These are phyloP conservation scores for Theileria parva DNA, from an alignment of 169 alveolate species.

Conservation along the genomic window DNA sequence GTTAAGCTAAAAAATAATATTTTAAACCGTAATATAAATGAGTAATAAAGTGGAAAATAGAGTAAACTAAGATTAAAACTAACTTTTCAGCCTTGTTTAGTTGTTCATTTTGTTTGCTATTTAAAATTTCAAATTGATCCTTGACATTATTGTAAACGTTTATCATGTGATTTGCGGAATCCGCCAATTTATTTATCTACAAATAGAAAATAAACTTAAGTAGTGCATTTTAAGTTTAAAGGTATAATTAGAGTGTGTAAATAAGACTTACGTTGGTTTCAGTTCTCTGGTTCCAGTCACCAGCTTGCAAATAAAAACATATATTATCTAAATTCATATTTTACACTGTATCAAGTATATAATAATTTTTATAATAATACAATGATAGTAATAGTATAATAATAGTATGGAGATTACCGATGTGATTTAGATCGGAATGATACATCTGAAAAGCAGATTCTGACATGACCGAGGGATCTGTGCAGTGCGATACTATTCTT, in stretches of 20 bases:
- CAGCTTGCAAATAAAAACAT: conserved; percentile 77
- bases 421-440: conserved; percentile 78
- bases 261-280: conserved; percentile 67
- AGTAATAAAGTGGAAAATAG: not conserved
- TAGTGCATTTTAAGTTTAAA: not conserved
- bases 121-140: conserved; percentile 22
- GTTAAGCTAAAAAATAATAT: conserved; percentile 16
- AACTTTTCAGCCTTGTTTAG: conserved; percentile 47
- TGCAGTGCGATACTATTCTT: conserved; percentile 74
- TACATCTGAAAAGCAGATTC: conserved; percentile 80
- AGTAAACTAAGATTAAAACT: conserved; percentile 10
- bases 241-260: not conserved
- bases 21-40: not conserved
- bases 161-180: conserved; percentile 38
- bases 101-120: conserved; percentile 38
- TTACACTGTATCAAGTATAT: not conserved
- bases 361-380: no score
- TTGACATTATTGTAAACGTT: conserved; percentile 27
- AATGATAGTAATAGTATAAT: no score
- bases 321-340: conserved; percentile 66
- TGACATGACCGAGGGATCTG: conserved; percentile 67
- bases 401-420: conserved; percentile 31
- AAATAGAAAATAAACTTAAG: not conserved
- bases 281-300: conserved; percentile 76
- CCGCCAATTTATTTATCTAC: conserved; percentile 57